These are phyloP conservation scores for Calendula officinalis DNA, from an alignment of 129 eudicot genomes.

Conservation along the genomic window DNA sequence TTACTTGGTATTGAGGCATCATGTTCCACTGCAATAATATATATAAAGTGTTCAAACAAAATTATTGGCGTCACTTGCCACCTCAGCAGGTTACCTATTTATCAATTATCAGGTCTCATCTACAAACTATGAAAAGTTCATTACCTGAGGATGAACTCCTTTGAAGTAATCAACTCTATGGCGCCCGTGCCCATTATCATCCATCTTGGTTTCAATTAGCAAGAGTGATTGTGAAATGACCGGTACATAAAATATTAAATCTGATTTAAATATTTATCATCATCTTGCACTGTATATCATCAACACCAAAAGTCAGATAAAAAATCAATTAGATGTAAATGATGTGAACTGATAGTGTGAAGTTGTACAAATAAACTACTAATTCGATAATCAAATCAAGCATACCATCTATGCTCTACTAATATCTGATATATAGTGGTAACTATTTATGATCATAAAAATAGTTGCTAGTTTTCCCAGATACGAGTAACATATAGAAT, in stretches of 20 bases:
- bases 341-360: background rate
- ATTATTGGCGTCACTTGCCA: no score
- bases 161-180: slow-evolving; percentile 59
- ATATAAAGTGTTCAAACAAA: background rate
- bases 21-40: slow-evolving; percentile 59
- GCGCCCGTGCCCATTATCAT: slow-evolving; percentile 54
- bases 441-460: background rate
- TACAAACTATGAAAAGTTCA: background rate
- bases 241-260: background rate
- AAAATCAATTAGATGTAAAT: background rate
- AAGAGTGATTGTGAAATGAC: slow-evolving; percentile 6
- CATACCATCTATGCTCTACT: no score
- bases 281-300: slow-evolving; percentile 23
- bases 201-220: slow-evolving; percentile 42
- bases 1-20: slow-evolving; percentile 55
- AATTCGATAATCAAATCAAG: background rate
- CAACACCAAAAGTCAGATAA: slow-evolving; percentile 4
- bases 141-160: slow-evolving; percentile 56
- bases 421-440: no score
- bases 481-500: no score
- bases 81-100: no score
- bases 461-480: background rate
- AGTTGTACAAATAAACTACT: background rate
- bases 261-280: slow-evolving; percentile 7
- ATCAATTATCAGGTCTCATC: no score